Conservation (phyloP, 2,329 filamentous ascomycete species). For the Penicillium sp. region DNA sequence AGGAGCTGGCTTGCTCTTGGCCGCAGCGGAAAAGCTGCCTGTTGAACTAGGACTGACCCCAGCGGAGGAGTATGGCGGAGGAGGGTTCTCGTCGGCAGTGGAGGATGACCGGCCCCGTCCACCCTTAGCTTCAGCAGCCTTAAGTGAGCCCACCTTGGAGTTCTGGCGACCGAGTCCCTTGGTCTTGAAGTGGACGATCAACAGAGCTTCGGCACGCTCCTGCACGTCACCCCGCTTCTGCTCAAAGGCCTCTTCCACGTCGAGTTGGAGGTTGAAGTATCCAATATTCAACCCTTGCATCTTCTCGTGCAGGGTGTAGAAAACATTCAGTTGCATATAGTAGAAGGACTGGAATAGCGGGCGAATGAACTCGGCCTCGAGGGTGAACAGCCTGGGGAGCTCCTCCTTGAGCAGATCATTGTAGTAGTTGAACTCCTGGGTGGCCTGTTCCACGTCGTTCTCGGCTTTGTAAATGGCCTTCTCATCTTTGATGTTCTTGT, state of each 20-base stretch:
- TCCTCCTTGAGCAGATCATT: constrained; percentile 97
- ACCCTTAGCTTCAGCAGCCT: constrained; percentile 43
- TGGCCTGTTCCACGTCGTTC: constrained; percentile 85
- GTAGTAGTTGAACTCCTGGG: constrained; percentile 96
- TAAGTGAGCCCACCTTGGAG: constrained; percentile 35
- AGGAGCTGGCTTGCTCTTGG: constrained; percentile 69
- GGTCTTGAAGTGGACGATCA: constrained; percentile 89
- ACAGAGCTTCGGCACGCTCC: constrained; percentile 81
- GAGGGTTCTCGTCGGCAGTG: constrained; percentile 62
- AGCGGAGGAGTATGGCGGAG: constrained; percentile 69
- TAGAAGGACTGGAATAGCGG: constrained; percentile 99
- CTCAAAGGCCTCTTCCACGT: constrained; percentile 89
- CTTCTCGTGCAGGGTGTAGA: constrained; percentile 96
- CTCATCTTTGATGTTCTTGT: constrained; percentile 93
- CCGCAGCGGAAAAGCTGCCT: constrained; percentile 54
- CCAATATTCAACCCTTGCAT: constrained; percentile 98
- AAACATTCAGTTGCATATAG: constrained; percentile 99
- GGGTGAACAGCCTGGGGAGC: constrained; percentile 83
- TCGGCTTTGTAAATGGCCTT: constrained; percentile 97
- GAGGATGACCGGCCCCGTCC: constrained; percentile 39
- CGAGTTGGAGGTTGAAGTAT: constrained; percentile 90
- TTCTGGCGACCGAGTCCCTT: constrained; percentile 63
- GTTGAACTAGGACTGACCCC: constrained; percentile 43
- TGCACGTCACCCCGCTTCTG: constrained; percentile 87
- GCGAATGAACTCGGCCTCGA: constrained; percentile 93